Percentiles rank a stretch among this genome's conserved stretches.
Evolutionary conservation across 306 rosid genomes (phyloP).

Genomic region (Malus orientalis): DNA sequence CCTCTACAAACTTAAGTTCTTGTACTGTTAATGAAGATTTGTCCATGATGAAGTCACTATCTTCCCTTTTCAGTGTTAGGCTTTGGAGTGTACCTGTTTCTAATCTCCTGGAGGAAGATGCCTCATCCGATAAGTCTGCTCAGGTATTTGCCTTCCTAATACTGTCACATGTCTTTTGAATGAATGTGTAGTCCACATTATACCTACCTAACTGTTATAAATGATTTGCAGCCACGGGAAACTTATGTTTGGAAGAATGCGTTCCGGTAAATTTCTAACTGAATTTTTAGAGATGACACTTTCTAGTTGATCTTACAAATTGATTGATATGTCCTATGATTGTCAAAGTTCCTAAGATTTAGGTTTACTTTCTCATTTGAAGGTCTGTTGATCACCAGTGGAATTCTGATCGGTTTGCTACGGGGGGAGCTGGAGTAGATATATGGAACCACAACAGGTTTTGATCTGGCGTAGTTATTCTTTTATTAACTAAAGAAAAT

Average conservation of each 20-base stretch:
- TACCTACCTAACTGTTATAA: constrained; percentile 16
- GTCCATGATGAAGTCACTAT: neutral
- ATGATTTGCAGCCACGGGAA: constrained; percentile 52
- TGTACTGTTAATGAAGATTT: neutral
- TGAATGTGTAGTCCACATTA: neutral
- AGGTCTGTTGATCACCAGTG: constrained; percentile 94
- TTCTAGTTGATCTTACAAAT: neutral
- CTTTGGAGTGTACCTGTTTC: constrained; percentile 72
- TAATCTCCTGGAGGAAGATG: constrained; percentile 34
- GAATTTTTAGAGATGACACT: constrained; percentile 2
- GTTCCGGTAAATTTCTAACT: constrained; percentile 52
- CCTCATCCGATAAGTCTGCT: constrained; percentile 27
- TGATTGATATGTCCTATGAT: neutral
- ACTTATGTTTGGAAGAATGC: constrained; percentile 73
- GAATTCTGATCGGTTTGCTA: constrained; percentile 82
- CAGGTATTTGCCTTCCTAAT: constrained; percentile 35
- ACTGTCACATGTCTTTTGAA: neutral
- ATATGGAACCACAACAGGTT: constrained; percentile 93
- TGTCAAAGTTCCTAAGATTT: neutral
- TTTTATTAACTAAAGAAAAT: neutral
- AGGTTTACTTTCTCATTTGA: constrained; percentile 10
- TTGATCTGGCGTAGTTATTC: constrained; percentile 12
- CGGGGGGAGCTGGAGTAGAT: constrained; percentile 84
- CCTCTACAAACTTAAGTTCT: neutral
- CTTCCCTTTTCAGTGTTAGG: constrained; percentile 48